Evolutionary conservation across 2,329 filamentous ascomycete genomes (phyloP).

Genomic region (Aspergillus pseudoglaucus): DNA sequence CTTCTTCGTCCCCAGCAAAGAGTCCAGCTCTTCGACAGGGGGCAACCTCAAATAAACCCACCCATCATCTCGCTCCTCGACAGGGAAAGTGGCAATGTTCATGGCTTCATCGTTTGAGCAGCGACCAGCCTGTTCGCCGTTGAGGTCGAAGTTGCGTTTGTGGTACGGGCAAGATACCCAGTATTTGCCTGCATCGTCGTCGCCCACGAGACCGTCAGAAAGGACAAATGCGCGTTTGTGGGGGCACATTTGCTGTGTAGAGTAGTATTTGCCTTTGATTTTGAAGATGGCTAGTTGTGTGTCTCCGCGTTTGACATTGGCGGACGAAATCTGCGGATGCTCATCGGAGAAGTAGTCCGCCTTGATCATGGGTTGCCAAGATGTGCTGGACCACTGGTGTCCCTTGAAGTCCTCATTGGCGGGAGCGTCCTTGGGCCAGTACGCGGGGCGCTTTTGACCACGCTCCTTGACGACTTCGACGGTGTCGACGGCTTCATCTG

Average conservation of each 20-base stretch:
- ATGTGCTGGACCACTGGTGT: constrained; percentile 56
- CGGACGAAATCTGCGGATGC: constrained; percentile 63
- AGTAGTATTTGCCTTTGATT: constrained; percentile 71
- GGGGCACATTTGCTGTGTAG: constrained; percentile 90
- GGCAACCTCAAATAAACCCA: constrained; percentile 76
- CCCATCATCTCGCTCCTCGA: constrained; percentile 68
- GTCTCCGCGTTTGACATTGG: constrained; percentile 76
- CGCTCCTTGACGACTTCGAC: constrained; percentile 68
- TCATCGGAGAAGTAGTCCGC: constrained; percentile 62
- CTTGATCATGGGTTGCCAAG: constrained; percentile 76
- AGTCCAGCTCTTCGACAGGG: constrained; percentile 72
- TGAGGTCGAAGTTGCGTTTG: constrained; percentile 81
- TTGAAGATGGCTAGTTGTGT: constrained; percentile 86
- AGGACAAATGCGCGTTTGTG: constrained; percentile 89
- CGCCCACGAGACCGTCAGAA: constrained; percentile 75
- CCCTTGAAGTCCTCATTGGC: constrained; percentile 66
- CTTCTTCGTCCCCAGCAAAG: constrained; percentile 66
- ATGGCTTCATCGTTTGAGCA: constrained; percentile 69
- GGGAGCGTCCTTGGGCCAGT: constrained; percentile 63
- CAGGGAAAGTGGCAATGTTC: constrained; percentile 75
- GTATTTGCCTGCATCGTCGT: constrained; percentile 52
- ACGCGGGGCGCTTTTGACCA: constrained; percentile 64
- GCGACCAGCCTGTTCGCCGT: constrained; percentile 56
- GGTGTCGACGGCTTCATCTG: constrained; percentile 59
- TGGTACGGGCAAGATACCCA: constrained; percentile 85